phyloP scores from a whole-genome alignment of 177 flowering plant genomes.

The Tripterygium wilfordii region DNA sequence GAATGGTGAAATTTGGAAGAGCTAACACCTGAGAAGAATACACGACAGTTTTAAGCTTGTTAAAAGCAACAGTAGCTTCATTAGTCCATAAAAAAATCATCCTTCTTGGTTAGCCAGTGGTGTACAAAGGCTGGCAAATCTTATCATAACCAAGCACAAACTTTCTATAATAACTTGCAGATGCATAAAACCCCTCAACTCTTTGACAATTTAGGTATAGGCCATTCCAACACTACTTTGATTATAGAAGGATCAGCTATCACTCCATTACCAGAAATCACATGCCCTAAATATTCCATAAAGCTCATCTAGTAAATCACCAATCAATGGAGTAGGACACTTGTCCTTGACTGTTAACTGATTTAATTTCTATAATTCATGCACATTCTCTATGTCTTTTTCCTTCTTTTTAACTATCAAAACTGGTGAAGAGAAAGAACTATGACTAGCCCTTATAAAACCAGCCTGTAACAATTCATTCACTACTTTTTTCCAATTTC shows the following conservation, averaged over 20 bases:
- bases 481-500: too few species aligned
- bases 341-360: not conserved
- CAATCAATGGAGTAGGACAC: not conserved
- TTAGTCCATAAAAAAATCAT: too few species aligned
- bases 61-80: too few species aligned
- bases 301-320: not conserved
- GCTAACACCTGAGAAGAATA: not conserved
- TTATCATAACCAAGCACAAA: too few species aligned
- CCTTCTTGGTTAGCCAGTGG: too few species aligned
- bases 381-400: not conserved
- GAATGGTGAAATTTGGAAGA: not conserved
- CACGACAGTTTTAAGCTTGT: too few species aligned
- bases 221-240: not conserved
- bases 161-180: too few species aligned
- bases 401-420: too few species aligned
- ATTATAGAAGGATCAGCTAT: not conserved
- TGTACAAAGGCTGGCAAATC: too few species aligned
- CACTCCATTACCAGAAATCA: not conserved
- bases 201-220: not conserved
- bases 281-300: not conserved
- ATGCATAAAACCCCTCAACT: not conserved
- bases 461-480: too few species aligned
- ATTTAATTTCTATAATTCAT: not conserved
- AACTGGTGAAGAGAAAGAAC: too few species aligned
- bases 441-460: too few species aligned